A percentile compares a stretch with the other conserved stretches of the same genome.
These are phyloP conservation scores for Cladosporium sp. DNA, from an alignment of 2,329 filamentous ascomycete species.

Conservation along the genomic window DNA sequence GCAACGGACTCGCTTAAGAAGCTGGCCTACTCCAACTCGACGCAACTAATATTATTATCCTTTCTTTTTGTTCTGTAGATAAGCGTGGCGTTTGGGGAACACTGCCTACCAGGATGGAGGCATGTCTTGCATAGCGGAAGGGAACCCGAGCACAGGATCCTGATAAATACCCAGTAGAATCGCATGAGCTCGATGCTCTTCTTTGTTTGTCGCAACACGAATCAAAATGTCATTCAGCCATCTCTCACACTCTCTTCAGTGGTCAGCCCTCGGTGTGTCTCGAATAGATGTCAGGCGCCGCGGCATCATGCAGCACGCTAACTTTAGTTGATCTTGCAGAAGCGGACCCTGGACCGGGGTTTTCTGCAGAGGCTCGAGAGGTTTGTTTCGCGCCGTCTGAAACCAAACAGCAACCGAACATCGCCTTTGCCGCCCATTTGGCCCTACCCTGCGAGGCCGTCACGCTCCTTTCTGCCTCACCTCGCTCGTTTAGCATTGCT, in stretches of 20 bases:
- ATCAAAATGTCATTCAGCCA: conserved; percentile 3
- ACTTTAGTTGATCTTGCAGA: too few relatives aligned
- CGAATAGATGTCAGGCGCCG: not conserved
- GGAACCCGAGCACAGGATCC: not conserved
- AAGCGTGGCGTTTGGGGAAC: conserved; percentile 7
- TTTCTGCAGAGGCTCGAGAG: conserved; percentile 1
- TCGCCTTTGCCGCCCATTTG: not conserved
- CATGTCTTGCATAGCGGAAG: not conserved
- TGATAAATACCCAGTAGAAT: conserved; percentile 9
- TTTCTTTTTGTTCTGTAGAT: not conserved
- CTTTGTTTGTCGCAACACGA: not conserved
- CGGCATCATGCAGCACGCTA: not conserved
- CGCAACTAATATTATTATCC: not conserved
- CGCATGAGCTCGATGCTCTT: conserved; percentile 8
- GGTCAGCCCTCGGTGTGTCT: not conserved
- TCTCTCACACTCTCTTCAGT: not conserved
- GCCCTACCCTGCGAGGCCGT: not conserved
- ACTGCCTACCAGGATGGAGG: conserved; percentile 3
- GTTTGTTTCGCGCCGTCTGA: not conserved
- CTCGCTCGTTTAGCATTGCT: not conserved
- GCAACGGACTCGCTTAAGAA: conserved; percentile 17
- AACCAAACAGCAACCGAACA: not conserved
- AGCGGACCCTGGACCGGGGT: too few relatives aligned
- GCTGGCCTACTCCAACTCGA: not conserved
- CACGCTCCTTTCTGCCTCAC: conserved; percentile 6